Evolutionary conservation across 352 stramenopile genomes (phyloP).

Genomic region (Phytophthora gonapodyides): DNA sequence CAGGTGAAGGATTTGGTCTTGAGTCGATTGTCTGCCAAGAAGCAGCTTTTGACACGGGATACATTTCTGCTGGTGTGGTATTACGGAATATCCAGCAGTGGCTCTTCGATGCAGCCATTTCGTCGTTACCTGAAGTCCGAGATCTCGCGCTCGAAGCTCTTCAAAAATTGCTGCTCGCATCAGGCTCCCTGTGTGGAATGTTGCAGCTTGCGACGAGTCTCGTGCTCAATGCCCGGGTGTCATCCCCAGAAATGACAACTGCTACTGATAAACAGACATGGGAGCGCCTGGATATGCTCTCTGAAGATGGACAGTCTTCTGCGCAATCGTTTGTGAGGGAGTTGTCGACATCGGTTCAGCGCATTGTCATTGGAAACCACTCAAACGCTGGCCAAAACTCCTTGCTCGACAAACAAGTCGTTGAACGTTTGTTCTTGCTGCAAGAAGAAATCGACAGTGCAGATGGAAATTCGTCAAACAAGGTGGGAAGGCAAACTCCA

Average conservation of each 20-base stretch:
- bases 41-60: conserved; percentile 39
- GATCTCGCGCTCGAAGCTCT: conserved; percentile 67
- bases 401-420: conserved; percentile 51
- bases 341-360: conserved; percentile 52
- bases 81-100: conserved; percentile 71
- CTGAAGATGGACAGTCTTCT: conserved; percentile 37
- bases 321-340: conserved; percentile 53
- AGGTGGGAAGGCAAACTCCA: conserved; percentile 7
- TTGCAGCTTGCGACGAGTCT: conserved; percentile 69
- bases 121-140: conserved; percentile 46
- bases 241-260: conserved; percentile 2
- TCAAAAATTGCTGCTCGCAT: conserved; percentile 67
- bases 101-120: conserved; percentile 67
- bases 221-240: conserved; percentile 50
- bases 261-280: conserved; percentile 49
- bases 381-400: conserved; percentile 39
- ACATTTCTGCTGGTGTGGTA: conserved; percentile 57
- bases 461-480: conserved; percentile 10
- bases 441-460: conserved; percentile 32
- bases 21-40: conserved; percentile 61
- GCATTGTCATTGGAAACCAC: conserved; percentile 54
- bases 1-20: conserved; percentile 57
- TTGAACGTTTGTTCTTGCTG: conserved; percentile 57
- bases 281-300: conserved; percentile 67
- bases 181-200: conserved; percentile 79